Evolutionary conservation across 805 yeast genomes (phyloP).

Genomic region (Sugiyamaella mastotermitis): DNA sequence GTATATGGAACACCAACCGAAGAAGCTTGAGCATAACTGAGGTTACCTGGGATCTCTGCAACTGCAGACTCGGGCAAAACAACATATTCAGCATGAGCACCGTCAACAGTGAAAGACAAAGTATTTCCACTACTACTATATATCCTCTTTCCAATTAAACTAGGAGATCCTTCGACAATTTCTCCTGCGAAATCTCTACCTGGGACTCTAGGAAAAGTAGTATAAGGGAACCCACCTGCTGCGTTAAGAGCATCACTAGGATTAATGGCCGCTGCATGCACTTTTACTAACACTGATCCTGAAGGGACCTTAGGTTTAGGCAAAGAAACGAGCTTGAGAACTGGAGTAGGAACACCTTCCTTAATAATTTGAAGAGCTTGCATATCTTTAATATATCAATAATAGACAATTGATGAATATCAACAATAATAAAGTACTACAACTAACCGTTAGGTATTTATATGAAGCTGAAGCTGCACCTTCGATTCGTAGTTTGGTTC

Average conservation of each 20-base stretch:
- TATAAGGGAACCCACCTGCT: slow-evolving; percentile 7
- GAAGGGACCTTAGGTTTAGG: slow-evolving; percentile 1
- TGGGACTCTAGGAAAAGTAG: slow-evolving; percentile 6
- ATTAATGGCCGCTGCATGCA: slow-evolving; percentile 5
- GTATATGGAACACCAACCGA: slow-evolving; percentile 4
- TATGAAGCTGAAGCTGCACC: no score
- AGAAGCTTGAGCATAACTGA: slow-evolving; percentile 4
- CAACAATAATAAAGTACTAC: no score
- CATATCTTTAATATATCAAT: no score
- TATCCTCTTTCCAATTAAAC: slow-evolving; percentile 1
- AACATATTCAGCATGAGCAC: slow-evolving; percentile 8
- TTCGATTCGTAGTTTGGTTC: no score
- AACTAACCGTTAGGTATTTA: no score
- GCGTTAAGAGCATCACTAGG: slow-evolving; percentile 7
- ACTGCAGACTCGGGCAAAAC: slow-evolving; percentile 1
- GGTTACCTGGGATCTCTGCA: slow-evolving; percentile 1
- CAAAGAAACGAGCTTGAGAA: neutral
- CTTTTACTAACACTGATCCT: slow-evolving; percentile 1
- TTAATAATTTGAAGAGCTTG: no score
- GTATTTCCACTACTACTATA: slow-evolving; percentile 6
- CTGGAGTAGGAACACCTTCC: no score
- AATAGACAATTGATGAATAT: no score
- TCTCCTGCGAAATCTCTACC: slow-evolving; percentile 8
- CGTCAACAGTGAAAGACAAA: slow-evolving; percentile 4
- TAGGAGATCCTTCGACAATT: slow-evolving; percentile 1